These are phyloP conservation scores for cucumber (Cucumis sativus) DNA, from an alignment of 306 rosid species.

Conservation along the genomic window DNA sequence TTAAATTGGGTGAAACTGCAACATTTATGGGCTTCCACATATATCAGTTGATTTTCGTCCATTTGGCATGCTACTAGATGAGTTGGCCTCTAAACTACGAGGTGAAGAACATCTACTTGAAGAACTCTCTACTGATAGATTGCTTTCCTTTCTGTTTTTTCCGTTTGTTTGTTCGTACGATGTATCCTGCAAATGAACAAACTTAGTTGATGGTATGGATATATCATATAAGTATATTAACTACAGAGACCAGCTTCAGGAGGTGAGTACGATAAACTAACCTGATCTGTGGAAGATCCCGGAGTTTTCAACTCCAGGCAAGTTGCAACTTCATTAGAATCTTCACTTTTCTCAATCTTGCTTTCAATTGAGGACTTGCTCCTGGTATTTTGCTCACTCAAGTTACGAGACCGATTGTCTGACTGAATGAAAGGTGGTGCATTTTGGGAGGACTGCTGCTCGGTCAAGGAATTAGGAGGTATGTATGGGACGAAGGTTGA, in stretches of 20 bases:
- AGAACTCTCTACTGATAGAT: slow-evolving; percentile 36
- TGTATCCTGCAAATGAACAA: slow-evolving; percentile 36
- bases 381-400: slow-evolving; percentile 38
- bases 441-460: slow-evolving; percentile 48
- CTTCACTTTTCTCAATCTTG: slow-evolving; percentile 32
- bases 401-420: slow-evolving; percentile 28
- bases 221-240: background rate
- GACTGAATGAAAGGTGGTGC: slow-evolving; percentile 39
- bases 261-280: slow-evolving; percentile 7
- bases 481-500: slow-evolving; percentile 61
- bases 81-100: slow-evolving; percentile 57
- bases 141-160: slow-evolving; percentile 34
- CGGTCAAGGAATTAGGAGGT: slow-evolving; percentile 45
- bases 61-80: slow-evolving; percentile 41
- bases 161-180: slow-evolving; percentile 32
- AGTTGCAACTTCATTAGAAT: slow-evolving; percentile 48
- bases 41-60: slow-evolving; percentile 33
- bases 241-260: background rate
- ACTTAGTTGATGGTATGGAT: background rate
- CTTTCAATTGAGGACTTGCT: slow-evolving; percentile 45
- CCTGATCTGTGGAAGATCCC: slow-evolving; percentile 68
- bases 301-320: slow-evolving; percentile 73
- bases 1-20: background rate
- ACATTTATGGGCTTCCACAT: slow-evolving; percentile 2
- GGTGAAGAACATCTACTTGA: slow-evolving; percentile 62